Conservation (phyloP, 768 basidiomycete species). For the Dendrothele bispora region DNA sequence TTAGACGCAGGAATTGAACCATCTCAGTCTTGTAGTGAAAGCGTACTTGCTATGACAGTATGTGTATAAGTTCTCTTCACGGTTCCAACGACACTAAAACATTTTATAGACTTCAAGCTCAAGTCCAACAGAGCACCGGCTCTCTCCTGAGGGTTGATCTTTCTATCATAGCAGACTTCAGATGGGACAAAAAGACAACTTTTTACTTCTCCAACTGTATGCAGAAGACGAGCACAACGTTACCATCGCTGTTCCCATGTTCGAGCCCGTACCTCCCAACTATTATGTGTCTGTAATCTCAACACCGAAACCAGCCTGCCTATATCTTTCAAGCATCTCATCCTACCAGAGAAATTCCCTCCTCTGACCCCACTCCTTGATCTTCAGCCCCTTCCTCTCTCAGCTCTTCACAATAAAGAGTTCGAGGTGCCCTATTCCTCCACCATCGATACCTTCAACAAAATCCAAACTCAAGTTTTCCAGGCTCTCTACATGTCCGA, state of each 20-base stretch:
- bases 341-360: constrained; percentile 96
- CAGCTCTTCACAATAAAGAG: constrained; percentile 91
- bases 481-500: constrained; percentile 95
- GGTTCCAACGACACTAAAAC: constrained; percentile 1
- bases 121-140: constrained; percentile 94
- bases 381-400: constrained; percentile 85
- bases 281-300: constrained; percentile 96
- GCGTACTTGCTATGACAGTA: no score
- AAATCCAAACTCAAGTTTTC: constrained; percentile 99
- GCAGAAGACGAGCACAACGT: constrained; percentile 93
- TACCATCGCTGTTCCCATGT: constrained; percentile 93
- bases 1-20: no score
- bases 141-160: constrained; percentile 90
- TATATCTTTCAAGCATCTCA: constrained; percentile 96
- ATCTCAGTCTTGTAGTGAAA: no score
- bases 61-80: constrained; percentile 21
- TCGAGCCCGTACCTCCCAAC: constrained; percentile 95
- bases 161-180: constrained; percentile 93
- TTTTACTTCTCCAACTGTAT: constrained; percentile 88
- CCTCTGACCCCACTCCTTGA: constrained; percentile 90
- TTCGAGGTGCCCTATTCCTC: constrained; percentile 88
- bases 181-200: constrained; percentile 94
- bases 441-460: constrained; percentile 88
- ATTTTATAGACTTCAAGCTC: constrained; percentile 72
- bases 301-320: constrained; percentile 90